phyloP scores from a whole-genome alignment of 1,284 basidiomycete species.

The Fomitopsis schrenkii region DNA sequence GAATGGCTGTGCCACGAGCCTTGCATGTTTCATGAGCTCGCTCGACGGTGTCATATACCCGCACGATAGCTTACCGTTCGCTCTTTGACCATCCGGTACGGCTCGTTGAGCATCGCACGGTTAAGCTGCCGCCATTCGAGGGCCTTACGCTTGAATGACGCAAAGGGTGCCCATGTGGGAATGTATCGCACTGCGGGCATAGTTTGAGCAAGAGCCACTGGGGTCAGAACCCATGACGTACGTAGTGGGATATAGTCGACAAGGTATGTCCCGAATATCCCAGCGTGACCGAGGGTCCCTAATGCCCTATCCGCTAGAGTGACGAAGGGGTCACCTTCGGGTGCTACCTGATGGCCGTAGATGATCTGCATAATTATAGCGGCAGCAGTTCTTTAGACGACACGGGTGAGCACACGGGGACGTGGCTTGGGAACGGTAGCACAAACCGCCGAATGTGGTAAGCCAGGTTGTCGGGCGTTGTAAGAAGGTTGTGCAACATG shows the following conservation, averaged over 20 bases:
- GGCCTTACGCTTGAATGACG: slow-evolving; percentile 22
- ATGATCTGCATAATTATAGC: slow-evolving; percentile 22
- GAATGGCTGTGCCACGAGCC: slow-evolving; percentile 15
- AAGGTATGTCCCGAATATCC: slow-evolving; percentile 25
- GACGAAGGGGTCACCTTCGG: slow-evolving; percentile 40
- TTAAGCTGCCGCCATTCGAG: slow-evolving; percentile 12
- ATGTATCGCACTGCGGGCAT: slow-evolving; percentile 18
- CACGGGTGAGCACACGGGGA: background rate
- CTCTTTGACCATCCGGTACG: slow-evolving; percentile 22
- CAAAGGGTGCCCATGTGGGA: slow-evolving; percentile 23
- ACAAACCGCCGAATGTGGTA: slow-evolving; percentile 19
- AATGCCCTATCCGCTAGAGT: slow-evolving; percentile 33
- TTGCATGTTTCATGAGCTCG: background rate
- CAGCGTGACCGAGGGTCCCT: slow-evolving; percentile 18
- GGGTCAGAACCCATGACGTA: slow-evolving; percentile 2
- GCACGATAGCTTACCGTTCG: slow-evolving; percentile 14
- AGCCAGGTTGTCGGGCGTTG: slow-evolving; percentile 12
- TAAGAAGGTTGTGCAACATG: slow-evolving; percentile 18
- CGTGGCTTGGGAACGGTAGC: no score
- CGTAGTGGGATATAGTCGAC: slow-evolving; percentile 27
- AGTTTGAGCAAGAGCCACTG: background rate
- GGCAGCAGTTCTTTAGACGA: slow-evolving; percentile 13
- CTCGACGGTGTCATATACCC: slow-evolving; percentile 1
- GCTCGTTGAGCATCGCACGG: slow-evolving; percentile 18
- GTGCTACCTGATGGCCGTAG: slow-evolving; percentile 25